Evolutionary conservation across 1,139 yeast species (phyloP).

Genomic region (Petasospora rhodanensis): DNA sequence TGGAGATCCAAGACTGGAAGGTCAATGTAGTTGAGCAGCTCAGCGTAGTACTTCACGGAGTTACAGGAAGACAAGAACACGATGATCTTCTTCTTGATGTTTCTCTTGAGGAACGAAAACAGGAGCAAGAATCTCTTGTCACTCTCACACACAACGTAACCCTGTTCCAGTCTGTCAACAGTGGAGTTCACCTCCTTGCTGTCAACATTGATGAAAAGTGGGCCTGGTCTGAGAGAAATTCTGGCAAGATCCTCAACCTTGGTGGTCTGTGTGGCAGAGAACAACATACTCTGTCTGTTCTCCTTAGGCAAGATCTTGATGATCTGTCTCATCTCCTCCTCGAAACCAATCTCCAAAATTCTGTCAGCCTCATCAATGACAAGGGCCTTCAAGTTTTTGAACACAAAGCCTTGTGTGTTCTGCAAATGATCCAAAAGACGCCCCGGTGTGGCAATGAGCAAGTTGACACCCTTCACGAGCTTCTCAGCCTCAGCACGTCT

Average conservation of each 20-base stretch:
- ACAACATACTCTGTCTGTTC: conserved; percentile 93
- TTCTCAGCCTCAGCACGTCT: conserved; percentile 96
- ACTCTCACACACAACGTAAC: conserved; percentile 95
- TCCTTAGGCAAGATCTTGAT: conserved; percentile 90
- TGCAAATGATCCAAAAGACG: conserved; percentile 93
- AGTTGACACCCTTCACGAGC: conserved; percentile 85
- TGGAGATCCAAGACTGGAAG: conserved; percentile 93
- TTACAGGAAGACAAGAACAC: conserved; percentile 95
- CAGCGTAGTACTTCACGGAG: conserved; percentile 94
- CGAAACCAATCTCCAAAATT: conserved; percentile 95
- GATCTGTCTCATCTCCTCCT: conserved; percentile 91
- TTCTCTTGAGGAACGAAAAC: conserved; percentile 89
- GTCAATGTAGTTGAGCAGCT: conserved; percentile 89
- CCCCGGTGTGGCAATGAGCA: conserved; percentile 96
- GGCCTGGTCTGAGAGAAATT: conserved; percentile 92
- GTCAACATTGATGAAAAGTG: conserved; percentile 91
- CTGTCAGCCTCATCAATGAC: conserved; percentile 97
- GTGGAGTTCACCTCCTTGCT: conserved; percentile 81
- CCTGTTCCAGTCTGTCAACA: conserved; percentile 96
- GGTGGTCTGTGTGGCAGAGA: conserved; percentile 97
- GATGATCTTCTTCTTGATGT: conserved; percentile 84
- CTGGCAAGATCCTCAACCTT: conserved; percentile 98
- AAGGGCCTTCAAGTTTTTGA: conserved; percentile 89
- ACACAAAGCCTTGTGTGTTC: conserved; percentile 90
- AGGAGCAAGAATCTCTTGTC: conserved; percentile 87